A percentile compares a stretch with the other conserved stretches of the same genome.
Conservation (phyloP, 768 basidiomycete genomes). For the Tremella fuciformis region DNA sequence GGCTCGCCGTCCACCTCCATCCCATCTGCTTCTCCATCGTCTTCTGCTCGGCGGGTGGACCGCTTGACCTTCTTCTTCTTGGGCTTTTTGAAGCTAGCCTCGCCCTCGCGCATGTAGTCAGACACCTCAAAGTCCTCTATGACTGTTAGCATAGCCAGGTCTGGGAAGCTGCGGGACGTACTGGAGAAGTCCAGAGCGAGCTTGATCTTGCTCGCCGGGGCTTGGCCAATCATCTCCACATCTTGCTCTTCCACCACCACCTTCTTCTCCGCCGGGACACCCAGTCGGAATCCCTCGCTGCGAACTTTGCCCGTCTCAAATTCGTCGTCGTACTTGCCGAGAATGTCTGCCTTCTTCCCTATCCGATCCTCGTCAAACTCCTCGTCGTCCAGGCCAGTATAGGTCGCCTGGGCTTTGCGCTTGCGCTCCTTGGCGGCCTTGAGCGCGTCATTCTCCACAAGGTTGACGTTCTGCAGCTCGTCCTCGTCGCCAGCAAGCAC, state of each 20-base stretch:
- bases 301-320: conserved; percentile 65
- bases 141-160: background rate
- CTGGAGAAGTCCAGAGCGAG: conserved; percentile 86
- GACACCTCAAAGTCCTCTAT: conserved; percentile 76
- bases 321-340: conserved; percentile 92
- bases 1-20: conserved; percentile 82
- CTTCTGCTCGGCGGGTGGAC: conserved; percentile 63
- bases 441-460: conserved; percentile 73
- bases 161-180: conserved; percentile 52
- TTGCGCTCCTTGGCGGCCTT: conserved; percentile 61
- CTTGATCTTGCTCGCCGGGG: conserved; percentile 58
- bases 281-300: conserved; percentile 78
- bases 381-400: conserved; percentile 94
- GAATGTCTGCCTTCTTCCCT: conserved; percentile 75
- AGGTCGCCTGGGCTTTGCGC: conserved; percentile 81
- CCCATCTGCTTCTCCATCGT: conserved; percentile 57
- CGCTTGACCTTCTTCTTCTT: conserved; percentile 93
- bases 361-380: conserved; percentile 66
- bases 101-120: conserved; percentile 90
- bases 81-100: conserved; percentile 90
- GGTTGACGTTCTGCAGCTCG: conserved; percentile 90
- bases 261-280: conserved; percentile 54
- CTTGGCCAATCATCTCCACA: conserved; percentile 64
- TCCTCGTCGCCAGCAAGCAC: conserved; percentile 98
- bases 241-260: conserved; percentile 56